phyloP scores from a whole-genome alignment of 257 asterid genomes.

The Solanum lycopersicoides region DNA sequence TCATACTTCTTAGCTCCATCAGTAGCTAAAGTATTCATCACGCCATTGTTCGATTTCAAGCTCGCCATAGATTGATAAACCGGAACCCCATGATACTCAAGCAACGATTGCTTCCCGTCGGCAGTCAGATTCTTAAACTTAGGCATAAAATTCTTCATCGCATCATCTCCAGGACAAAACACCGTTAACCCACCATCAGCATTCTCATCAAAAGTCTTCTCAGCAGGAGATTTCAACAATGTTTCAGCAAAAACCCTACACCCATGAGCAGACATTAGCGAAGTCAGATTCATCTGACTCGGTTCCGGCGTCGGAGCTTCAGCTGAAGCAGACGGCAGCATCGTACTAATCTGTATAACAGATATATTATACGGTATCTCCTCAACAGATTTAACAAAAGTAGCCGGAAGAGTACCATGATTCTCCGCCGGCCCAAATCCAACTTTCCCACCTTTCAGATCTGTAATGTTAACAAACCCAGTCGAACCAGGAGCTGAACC shows the following conservation, averaged over 20 bases:
- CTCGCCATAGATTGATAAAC: conserved; percentile 24
- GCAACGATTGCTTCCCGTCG: conserved; percentile 26
- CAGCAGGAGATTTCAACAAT: conserved; percentile 36
- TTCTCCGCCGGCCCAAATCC: conserved; percentile 39
- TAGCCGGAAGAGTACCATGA: conserved; percentile 15
- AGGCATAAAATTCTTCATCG: conserved; percentile 45
- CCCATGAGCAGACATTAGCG: conserved; percentile 55
- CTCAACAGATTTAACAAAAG: conserved; percentile 31
- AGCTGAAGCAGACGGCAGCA: conserved; percentile 42
- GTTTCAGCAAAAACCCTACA: conserved; percentile 65
- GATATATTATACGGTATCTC: conserved; percentile 51
- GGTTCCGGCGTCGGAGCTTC: conserved; percentile 65
- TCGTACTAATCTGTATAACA: conserved; percentile 52
- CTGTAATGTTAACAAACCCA: conserved; percentile 56
- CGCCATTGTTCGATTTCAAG: conserved; percentile 46
- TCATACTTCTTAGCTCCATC: neutral
- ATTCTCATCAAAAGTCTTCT: conserved; percentile 29
- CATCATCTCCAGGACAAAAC: conserved; percentile 66
- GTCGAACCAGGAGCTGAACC: conserved; percentile 55
- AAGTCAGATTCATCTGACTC: conserved; percentile 37
- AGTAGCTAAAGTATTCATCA: conserved; percentile 20
- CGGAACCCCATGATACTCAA: conserved; percentile 46
- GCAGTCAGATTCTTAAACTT: conserved; percentile 40
- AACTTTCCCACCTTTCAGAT: conserved; percentile 52
- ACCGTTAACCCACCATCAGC: conserved; percentile 44